Evolutionary conservation across 2,329 filamentous ascomycete species (phyloP), one percentile per base, ranked within the genome.

Genomic region (Stachybotrys elegans): DNA sequence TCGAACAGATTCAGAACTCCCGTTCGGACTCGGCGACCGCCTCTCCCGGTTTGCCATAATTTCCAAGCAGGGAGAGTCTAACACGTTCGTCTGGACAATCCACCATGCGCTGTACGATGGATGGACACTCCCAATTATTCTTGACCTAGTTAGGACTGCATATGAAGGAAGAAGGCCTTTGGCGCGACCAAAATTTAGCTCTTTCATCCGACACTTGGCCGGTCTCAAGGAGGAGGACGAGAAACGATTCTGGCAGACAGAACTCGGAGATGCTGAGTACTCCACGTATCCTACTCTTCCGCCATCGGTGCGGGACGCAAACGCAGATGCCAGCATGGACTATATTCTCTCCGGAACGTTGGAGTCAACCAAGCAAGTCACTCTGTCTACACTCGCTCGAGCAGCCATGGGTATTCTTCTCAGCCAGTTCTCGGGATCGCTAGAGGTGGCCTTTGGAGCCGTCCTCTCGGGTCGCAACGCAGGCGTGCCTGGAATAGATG

Each of bases 91-190:
- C 3, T 59, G 55, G 48, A 55, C 54, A 0, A 44, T 56, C 3
- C 57, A 61, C 17, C 59, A 62, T 36, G 50, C 57, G 2, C 27
- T 61, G 3, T 61, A 60, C 17, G 60, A 62, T 41, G 58, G 59
- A 12, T 59, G 55, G 51, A 53, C 55, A 1, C 40, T 57, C n/a
- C 25, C 22, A 13, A 39, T 55, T 1, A 46, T 58, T 5, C 39
- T 53, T 34, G 38, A 52, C 4, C 41, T 40, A 4, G 40, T 59
- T 1, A n/a, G 47, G 3, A 34, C 29, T 6, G 42, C 40, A 1
- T 55, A 55, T 16, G 5, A 35, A 2, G 42, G 44, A 76, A 21
- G 74, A 79, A 14, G 62, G 79, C 19, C 8, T 6, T 7, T n/a
- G 21, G 17, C 34, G 14, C 29, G 40, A 51, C n/a, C 35, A 43